Base-by-base conservation (phyloP, 2,329 filamentous ascomycete genomes). In the Acephala macrosclerotiorum region DNA sequence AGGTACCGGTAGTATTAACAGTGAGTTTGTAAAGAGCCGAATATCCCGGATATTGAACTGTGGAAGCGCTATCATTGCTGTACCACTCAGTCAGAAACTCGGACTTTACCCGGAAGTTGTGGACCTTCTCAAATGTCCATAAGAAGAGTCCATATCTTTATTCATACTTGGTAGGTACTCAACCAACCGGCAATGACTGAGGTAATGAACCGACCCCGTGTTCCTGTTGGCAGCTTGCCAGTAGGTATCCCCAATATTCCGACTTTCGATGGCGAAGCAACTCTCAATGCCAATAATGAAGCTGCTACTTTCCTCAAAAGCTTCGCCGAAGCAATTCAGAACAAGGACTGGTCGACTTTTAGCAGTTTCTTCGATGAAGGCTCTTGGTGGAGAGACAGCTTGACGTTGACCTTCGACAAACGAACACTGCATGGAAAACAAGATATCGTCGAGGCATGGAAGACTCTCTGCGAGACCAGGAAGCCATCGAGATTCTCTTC, bases 311-410 rank as follows among this genome's bases (percentile, higher is more conserved):
- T 49, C 14, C n/a, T 49, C n/a, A 22, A 49, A 25, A 1, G 12
- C n/a, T 49, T 49, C 45, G 45, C 45, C 8, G n/a, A 49, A 22
- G 45, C n/a, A 22, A 22, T 49, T 22, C 45, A 49, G n/a, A 49
- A 25, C 3, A 22, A n/a, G 20, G 45, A 49, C 45, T 49, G 45
- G 45, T 11, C n/a, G 20, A 49, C 45, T 22, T 49, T 49, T 49
- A n/a, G 9, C 3, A n/a, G n/a, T 20, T 22, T 49, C n/a, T 49
- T 49, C 45, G n/a, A 49, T 22, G 45, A 49, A 22, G n/a, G 25
- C 20, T 49, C 45, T 14, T 49, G 45, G 45, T 49, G 45, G 45
- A 49, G 45, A 49, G 45, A 49, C 45, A 49, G 45, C 45, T 49
- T 49, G 45, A 49, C 45, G n/a, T n/a, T 49, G 18, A 49, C 45